phyloP scores from a whole-genome alignment of 2,329 filamentous ascomycete species.

The Xylariaceae sp. region DNA sequence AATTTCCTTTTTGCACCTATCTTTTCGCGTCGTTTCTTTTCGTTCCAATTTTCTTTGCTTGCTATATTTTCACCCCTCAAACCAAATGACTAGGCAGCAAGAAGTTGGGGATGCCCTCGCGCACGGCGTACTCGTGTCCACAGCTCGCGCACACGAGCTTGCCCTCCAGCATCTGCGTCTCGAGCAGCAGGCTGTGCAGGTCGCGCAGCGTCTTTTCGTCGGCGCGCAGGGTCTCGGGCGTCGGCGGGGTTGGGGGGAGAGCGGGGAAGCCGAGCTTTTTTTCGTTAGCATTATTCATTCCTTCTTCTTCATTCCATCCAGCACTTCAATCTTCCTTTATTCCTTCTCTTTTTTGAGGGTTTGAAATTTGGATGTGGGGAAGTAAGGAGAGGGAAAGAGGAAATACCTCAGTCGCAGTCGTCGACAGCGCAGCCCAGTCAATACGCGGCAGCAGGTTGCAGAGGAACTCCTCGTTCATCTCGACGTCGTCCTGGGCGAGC shows the following conservation, averaged over 20 bases:
- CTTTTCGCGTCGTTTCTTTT: neutral
- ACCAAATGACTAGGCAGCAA: slow-evolving; percentile 89
- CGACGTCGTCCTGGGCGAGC: slow-evolving; percentile 76
- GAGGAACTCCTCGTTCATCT: slow-evolving; percentile 75
- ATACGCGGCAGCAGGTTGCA: slow-evolving; percentile 79
- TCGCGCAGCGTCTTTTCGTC: slow-evolving; percentile 70
- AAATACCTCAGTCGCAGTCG: slow-evolving; percentile 68
- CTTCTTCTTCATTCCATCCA: neutral
- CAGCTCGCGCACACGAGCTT: slow-evolving; percentile 88
- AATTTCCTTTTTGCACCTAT: neutral
- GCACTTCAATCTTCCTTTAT: neutral
- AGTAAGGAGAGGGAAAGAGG: neutral
- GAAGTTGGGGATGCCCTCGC: slow-evolving; percentile 96
- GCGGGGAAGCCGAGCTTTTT: slow-evolving; percentile 70
- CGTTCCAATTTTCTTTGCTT: neutral
- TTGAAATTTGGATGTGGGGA: neutral
- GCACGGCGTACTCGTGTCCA: slow-evolving; percentile 87
- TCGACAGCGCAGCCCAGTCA: slow-evolving; percentile 78
- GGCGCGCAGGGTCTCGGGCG: slow-evolving; percentile 54
- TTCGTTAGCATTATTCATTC: neutral
- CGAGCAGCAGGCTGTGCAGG: slow-evolving; percentile 74
- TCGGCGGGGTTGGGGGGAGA: slow-evolving; percentile 61
- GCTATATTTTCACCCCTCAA: slow-evolving; percentile 28
- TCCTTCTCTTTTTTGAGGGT: neutral
- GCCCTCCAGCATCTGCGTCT: slow-evolving; percentile 85